Evolutionary conservation across 352 stramenopile species (phyloP), one percentile per base, ranked within the genome.

Genomic region (Phytophthora ramorum): DNA sequence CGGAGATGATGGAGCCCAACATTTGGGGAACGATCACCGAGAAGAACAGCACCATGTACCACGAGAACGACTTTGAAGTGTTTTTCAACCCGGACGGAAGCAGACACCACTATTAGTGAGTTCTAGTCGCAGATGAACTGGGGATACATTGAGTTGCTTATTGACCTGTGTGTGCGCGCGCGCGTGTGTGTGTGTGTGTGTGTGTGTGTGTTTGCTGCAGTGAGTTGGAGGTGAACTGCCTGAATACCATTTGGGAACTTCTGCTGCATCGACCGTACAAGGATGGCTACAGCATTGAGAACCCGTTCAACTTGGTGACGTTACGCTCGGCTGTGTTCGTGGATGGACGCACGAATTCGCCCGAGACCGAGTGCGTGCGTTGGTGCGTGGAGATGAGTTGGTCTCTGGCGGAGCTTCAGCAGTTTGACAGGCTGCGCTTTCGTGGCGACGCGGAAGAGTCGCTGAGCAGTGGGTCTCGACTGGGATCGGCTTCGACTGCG

Each of bases 51-150:
- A 87, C 84, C 16, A 80, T 95, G 76, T 96, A 93, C 71, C 85
- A 96, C 45, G 90, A 98, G 65, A 97, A 96, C 59, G 90, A 98
- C 78, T 97, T 97, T 79, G 92, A 98, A 64, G 84, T 98, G 8
- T 98, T 98, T 58, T 76, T 98, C n/a, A 85, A 98, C 69, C 87
- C 86, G 8, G 78, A 89, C 57, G 85, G 85, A 22, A 92, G 71
- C 52, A 78, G 78, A 64, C 85, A 96, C 59, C 77, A 95, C 60
- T 98, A 98, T 74, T 97, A 97, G 79, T 92, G 56, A 51, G 77
- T 66, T 38, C 13, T 38, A 38, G 34, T 38, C 28, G 2, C 28
- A n/a, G 34, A n/a, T 38, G 34, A 38, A 10, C 10, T 38, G 8
- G 28, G 6, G 3, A 32, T 32, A 32, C 28, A 32, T 32, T 32